Evolutionary conservation across 139 green algal species (phyloP).

Genomic region (Nannochloris sp.): DNA sequence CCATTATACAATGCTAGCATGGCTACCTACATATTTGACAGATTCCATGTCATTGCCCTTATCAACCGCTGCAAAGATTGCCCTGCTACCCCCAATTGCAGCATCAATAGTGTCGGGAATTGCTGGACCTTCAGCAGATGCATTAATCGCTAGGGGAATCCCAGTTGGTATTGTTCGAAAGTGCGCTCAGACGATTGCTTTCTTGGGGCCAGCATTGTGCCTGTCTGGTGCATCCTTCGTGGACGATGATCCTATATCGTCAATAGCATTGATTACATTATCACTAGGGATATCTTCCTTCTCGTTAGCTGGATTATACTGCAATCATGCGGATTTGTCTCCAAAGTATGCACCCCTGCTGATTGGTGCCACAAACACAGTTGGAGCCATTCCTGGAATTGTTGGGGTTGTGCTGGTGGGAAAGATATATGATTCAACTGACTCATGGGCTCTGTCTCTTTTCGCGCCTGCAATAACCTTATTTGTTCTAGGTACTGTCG

Average conservation of each 20-base stretch:
- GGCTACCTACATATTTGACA: slow-evolving; percentile 94
- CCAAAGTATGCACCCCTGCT: slow-evolving; percentile 81
- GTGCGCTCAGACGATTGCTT: slow-evolving; percentile 70
- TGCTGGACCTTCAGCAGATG: slow-evolving; percentile 63
- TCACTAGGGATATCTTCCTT: slow-evolving; percentile 72
- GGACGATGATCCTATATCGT: neutral
- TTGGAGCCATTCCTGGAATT: slow-evolving; percentile 79
- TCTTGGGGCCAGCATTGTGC: slow-evolving; percentile 73
- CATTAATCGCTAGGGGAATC: slow-evolving; percentile 56
- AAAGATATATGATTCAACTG: slow-evolving; percentile 56
- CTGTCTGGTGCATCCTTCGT: slow-evolving; percentile 47
- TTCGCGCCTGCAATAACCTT: slow-evolving; percentile 69
- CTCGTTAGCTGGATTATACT: slow-evolving; percentile 88
- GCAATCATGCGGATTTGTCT: slow-evolving; percentile 87
- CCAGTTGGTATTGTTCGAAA: slow-evolving; percentile 68
- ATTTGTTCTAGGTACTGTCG: slow-evolving; percentile 49
- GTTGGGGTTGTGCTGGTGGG: slow-evolving; percentile 61
- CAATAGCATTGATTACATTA: slow-evolving; percentile 50
- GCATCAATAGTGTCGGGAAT: slow-evolving; percentile 40
- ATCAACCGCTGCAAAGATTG: slow-evolving; percentile 52
- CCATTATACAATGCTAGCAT: slow-evolving; percentile 92
- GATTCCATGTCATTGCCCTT: slow-evolving; percentile 73
- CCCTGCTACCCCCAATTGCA: slow-evolving; percentile 74
- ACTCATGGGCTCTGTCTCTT: slow-evolving; percentile 66
- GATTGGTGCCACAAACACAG: slow-evolving; percentile 92